phyloP scores from a whole-genome alignment of 1,284 basidiomycete species.

The Sanghuangporus weigelae region DNA sequence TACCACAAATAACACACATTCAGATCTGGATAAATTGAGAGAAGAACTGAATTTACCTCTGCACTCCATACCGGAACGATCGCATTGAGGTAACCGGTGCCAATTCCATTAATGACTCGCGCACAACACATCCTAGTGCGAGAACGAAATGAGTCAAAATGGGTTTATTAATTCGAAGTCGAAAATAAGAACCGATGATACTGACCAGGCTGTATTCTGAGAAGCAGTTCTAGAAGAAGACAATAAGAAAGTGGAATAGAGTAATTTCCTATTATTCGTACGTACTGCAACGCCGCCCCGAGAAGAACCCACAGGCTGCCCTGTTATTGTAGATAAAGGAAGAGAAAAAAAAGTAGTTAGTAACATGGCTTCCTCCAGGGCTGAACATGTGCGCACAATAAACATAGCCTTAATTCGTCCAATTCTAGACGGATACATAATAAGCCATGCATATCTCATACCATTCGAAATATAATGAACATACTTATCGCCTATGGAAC shows the following conservation, averaged over 20 bases:
- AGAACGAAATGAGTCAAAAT: background rate
- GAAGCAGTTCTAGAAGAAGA: slow-evolving; percentile 28
- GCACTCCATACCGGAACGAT: slow-evolving; percentile 50
- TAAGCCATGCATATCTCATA: background rate
- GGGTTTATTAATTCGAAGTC: background rate
- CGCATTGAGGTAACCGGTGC: slow-evolving; percentile 46
- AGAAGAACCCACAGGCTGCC: slow-evolving; percentile 35
- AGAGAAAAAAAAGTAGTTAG: background rate
- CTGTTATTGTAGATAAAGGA: background rate
- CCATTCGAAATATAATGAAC: slow-evolving; percentile 3
- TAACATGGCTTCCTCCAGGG: background rate
- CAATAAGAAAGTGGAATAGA: background rate
- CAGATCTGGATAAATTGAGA: background rate
- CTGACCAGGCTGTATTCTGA: slow-evolving; percentile 42
- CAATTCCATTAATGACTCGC: slow-evolving; percentile 46
- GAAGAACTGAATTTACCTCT: slow-evolving; percentile 23
- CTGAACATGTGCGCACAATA: slow-evolving; percentile 22
- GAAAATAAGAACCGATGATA: background rate
- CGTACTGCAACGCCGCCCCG: slow-evolving; percentile 44
- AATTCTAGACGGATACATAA: slow-evolving; percentile 25
- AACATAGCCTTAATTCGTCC: slow-evolving; percentile 43
- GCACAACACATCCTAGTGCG: slow-evolving; percentile 42
- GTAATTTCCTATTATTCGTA: background rate
- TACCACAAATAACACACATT: background rate
- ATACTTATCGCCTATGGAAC: slow-evolving; percentile 35